These are phyloP conservation scores for Lizonia empirigonia DNA, from an alignment of 2,329 filamentous ascomycete genomes.

Conservation along the genomic window DNA sequence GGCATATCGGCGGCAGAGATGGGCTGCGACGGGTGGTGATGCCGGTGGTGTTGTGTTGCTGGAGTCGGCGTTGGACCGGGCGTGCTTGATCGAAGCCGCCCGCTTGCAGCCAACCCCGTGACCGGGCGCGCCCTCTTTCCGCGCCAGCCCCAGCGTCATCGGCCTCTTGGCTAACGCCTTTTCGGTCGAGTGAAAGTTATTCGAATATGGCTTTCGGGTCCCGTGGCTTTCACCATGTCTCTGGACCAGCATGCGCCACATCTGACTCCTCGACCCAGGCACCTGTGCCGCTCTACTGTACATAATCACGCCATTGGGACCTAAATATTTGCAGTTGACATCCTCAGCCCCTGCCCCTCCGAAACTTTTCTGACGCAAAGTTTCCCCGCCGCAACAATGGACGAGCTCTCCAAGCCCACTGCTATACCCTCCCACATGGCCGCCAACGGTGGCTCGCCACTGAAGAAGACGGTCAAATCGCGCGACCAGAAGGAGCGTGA, in stretches of 20 bases:
- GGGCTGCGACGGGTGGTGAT: slow-evolving; percentile 8
- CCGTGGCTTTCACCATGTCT: slow-evolving; percentile 10
- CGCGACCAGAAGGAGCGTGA: slow-evolving; percentile 60
- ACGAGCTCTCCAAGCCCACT: slow-evolving; percentile 52
- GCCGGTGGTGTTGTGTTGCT: slow-evolving; percentile 17
- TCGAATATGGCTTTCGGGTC: slow-evolving; percentile 27
- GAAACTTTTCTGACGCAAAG: slow-evolving; percentile 5
- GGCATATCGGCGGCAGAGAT: neutral
- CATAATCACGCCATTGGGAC: slow-evolving; percentile 13
- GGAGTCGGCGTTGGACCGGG: slow-evolving; percentile 19
- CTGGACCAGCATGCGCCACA: slow-evolving; percentile 26
- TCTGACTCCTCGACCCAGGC: slow-evolving; percentile 18
- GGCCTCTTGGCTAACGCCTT: slow-evolving; percentile 19
- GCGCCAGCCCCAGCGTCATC: slow-evolving; percentile 14
- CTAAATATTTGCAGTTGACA: slow-evolving; percentile 1
- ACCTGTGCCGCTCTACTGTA: slow-evolving; percentile 16
- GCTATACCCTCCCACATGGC: slow-evolving; percentile 64
- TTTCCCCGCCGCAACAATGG: slow-evolving; percentile 22
- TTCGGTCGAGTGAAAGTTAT: slow-evolving; percentile 27
- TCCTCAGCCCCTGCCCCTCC: slow-evolving; percentile 1
- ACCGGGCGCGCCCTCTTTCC: slow-evolving; percentile 4
- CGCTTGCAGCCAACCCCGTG: slow-evolving; percentile 11
- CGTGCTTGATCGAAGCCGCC: slow-evolving; percentile 8
- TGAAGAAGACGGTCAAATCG: slow-evolving; percentile 54
- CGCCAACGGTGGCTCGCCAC: slow-evolving; percentile 61